A percentile compares a stretch with the other conserved stretches of the same genome.
phyloP scores from a whole-genome alignment of 345 rosid genomes.

The Hibiscus mutabilis region DNA sequence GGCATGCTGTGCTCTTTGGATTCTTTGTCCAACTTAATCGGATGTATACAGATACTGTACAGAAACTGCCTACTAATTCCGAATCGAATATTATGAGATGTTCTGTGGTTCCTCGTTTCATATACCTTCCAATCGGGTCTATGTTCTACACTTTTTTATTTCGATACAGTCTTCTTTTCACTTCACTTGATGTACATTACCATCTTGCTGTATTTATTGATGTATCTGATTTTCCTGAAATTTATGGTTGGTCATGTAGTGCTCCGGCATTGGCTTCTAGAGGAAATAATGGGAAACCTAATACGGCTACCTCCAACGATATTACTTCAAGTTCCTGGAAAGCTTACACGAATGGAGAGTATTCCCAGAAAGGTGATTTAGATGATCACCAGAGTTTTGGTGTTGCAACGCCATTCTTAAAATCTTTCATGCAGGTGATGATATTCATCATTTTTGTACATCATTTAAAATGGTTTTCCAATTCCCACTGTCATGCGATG shows the following conservation, averaged over 20 bases:
- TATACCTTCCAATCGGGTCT: slow-evolving; percentile 95
- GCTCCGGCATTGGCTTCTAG: slow-evolving; percentile 86
- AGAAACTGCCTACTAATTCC: slow-evolving; percentile 85
- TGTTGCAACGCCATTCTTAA: slow-evolving; percentile 79
- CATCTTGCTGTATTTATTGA: neutral
- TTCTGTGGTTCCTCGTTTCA: slow-evolving; percentile 88
- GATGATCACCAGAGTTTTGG: slow-evolving; percentile 63
- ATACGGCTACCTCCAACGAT: slow-evolving; percentile 44
- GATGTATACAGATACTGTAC: slow-evolving; percentile 73
- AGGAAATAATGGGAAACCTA: slow-evolving; percentile 48
- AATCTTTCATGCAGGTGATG: slow-evolving; percentile 87
- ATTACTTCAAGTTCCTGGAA: slow-evolving; percentile 53
- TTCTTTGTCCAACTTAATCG: slow-evolving; percentile 97
- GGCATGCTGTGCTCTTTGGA: slow-evolving; percentile 96
- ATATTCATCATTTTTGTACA: neutral
- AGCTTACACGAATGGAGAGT: slow-evolving; percentile 62
- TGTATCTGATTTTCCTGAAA: neutral
- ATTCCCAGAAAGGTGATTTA: slow-evolving; percentile 53
- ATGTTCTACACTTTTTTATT: neutral
- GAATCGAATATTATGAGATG: slow-evolving; percentile 95
- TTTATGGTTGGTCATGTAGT: slow-evolving; percentile 25
- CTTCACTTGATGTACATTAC: neutral
- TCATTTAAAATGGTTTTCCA: neutral
- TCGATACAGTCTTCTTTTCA: neutral
- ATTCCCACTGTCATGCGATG: neutral